phyloP scores from a whole-genome alignment of 139 green algal genomes.

The Nannochloris sp. region DNA sequence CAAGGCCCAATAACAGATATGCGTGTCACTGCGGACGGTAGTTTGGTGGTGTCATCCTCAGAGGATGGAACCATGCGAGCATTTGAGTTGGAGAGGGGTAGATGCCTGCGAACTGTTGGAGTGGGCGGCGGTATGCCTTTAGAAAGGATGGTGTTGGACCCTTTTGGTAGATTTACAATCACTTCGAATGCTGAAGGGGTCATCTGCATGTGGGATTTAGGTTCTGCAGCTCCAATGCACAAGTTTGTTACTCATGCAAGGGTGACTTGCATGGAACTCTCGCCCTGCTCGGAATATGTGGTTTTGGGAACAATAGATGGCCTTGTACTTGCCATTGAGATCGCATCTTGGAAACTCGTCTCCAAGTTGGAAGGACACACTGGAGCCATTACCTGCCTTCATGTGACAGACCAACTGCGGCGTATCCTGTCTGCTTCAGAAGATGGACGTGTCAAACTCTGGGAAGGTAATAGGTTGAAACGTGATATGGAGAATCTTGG shows the following conservation, averaged over 20 bases:
- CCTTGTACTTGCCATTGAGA: constrained; percentile 52
- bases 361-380: constrained; percentile 51
- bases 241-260: constrained; percentile 4
- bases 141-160: constrained; percentile 42
- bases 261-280: constrained; percentile 33
- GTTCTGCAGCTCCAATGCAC: constrained; percentile 12
- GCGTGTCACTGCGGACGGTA: constrained; percentile 29
- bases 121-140: constrained; percentile 31
- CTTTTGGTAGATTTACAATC: constrained; percentile 48
- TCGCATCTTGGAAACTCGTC: constrained; percentile 24
- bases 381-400: constrained; percentile 52
- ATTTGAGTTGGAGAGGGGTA: constrained; percentile 39
- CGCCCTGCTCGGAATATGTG: constrained; percentile 29
- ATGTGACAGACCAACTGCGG: constrained; percentile 20
- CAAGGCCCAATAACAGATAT: constrained; percentile 24
- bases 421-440: constrained; percentile 44
- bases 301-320: constrained; percentile 37
- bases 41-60: constrained; percentile 32
- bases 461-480: constrained; percentile 32
- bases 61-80: constrained; percentile 34
- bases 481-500: too few relatives aligned
- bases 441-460: constrained; percentile 61
- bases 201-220: constrained; percentile 53
- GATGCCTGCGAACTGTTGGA: constrained; percentile 32
- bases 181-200: constrained; percentile 48